Base-by-base conservation (phyloP, 192 early-diverging fungal species). In the Mortierella alpina region DNA sequence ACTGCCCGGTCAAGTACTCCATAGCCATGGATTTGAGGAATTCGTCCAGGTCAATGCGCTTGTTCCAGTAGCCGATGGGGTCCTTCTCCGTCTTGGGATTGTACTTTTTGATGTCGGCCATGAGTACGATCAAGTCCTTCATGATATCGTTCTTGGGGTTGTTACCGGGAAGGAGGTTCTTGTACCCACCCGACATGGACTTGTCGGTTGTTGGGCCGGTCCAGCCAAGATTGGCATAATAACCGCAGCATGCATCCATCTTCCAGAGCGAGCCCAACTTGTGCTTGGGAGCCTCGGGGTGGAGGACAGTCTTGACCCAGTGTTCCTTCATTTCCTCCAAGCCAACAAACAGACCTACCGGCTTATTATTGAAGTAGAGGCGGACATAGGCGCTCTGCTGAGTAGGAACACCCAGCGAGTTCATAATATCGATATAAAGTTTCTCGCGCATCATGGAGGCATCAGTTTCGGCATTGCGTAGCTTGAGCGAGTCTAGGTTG, bases 381-480 rank as follows among this genome's bases (percentile, higher is more conserved):
- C 84, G 70, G 1, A 81, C 77, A 49, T 84, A 86, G 2, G 74
- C 49, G 3, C 74, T 66, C 45, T 80, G 73, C 15, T 80, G 69
- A n/a, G 82, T 59, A 5, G 72, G 50, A 17, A 86, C 75, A 17
- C 85, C 85, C 4, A 75, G 50, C 2, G 85, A 77, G 59, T 77
- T 63, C 23, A 86, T 52, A n/a, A 84, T 59, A 65, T 86, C 85
- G 17, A 64, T 39, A 56, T 86, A 86, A 5, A 86, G n/a, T 48
- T 86, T 86, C 56, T 86, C 85, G 17, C 85, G 78, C 11, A 86
- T 64, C 78, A 86, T 77, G 46, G 82, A 84, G 11, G 82, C 70
- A 22, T 86, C 85, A 1, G 82, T 82, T 6, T 75, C 70, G 45
- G 63, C 79, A 18, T 72, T 70, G 2, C 85, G 68, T 10, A 86